Conservation (phyloP, 2,329 filamentous ascomycete genomes). For the Ustilaginoidea virens region DNA sequence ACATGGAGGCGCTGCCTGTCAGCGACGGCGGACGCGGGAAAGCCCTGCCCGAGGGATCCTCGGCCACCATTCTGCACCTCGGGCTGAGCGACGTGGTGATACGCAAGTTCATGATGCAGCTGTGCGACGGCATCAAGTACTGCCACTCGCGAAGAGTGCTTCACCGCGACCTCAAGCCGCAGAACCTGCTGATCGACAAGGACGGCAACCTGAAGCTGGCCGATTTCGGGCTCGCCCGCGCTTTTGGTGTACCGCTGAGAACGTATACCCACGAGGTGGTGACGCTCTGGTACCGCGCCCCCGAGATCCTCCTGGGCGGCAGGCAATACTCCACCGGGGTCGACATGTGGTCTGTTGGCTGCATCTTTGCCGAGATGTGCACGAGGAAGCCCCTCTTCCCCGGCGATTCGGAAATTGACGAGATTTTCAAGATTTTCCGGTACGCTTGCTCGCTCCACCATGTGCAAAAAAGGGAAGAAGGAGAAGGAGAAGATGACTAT, state of each 20-base stretch:
- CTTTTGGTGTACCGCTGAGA: constrained; percentile 78
- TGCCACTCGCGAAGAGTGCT: constrained; percentile 80
- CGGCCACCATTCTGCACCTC: constrained; percentile 45
- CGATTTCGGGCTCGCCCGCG: constrained; percentile 78
- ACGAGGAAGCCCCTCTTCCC: constrained; percentile 86
- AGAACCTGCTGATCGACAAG: constrained; percentile 75
- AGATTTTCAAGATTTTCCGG: constrained; percentile 50
- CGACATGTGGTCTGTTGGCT: constrained; percentile 91
- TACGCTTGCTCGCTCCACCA: constrained; percentile 24
- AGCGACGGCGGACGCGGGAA: constrained; percentile 75
- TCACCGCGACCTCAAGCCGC: constrained; percentile 79
- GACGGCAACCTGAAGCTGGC: constrained; percentile 83
- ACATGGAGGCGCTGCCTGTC: constrained; percentile 82
- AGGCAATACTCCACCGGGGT: constrained; percentile 88
- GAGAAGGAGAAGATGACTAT: background rate
- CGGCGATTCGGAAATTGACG: constrained; percentile 55
- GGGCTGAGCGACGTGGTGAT: constrained; percentile 68
- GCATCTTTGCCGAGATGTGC: constrained; percentile 95
- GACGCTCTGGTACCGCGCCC: constrained; percentile 83
- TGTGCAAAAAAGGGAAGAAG: too few species aligned
- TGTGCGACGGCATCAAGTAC: constrained; percentile 72
- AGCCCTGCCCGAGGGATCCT: constrained; percentile 64
- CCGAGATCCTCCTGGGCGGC: constrained; percentile 79
- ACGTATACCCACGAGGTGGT: constrained; percentile 95
- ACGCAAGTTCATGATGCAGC: constrained; percentile 84